Evolutionary conservation across 1,284 basidiomycete species (phyloP), one percentile per base, ranked within the genome.

Genomic region (Vanrija sp.): DNA sequence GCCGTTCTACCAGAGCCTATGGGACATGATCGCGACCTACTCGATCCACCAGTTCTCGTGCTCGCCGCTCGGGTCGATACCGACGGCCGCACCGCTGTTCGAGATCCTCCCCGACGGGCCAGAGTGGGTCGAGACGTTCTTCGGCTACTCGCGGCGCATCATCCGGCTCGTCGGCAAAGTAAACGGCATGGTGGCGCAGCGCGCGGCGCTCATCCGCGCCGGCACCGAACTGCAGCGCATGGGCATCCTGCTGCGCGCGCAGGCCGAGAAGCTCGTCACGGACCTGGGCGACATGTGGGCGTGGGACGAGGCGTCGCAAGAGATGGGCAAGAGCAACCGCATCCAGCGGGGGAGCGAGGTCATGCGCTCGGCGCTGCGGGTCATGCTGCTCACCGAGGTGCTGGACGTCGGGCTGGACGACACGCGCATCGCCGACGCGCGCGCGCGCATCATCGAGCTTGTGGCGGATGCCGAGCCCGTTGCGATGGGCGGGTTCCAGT

Each of bases 81-180:
- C 4, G 12, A 36, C 19, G n/a, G 22, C 18, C 2, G 38, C 49
- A 10, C 44, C 43, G 18, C 41, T 48, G 12, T 57, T 59, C 9
- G 44, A 45, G 23, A 36, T 54, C n/a, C 25, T 49, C 2, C 31
- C 47, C 6, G 20, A 18, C 15, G 56, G 53, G 20, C 41, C 51
- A 12, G 51, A 63, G 31, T 63, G 61, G 61, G 56, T 63, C 20
- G 61, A 63, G 49, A 45, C 51, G 5, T 63, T 63, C 22, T 51
- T 60, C 37, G 61, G 61, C 12, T 47, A 57, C 19, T 53, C 57
- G 6, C 54, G 61, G 15, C 47, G 48, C 6, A 54, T 56, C 27
- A 56, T 63, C 54, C 38, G 45, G 31, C 41, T 53, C 18, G 39
- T 60, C 38, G 56, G 52, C 15, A 45, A 46, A 5, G 59, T 63